Evolutionary conservation across 345 rosid genomes (phyloP), one percentile per base, ranked within the genome.

Genomic region (Salix dunnii): DNA sequence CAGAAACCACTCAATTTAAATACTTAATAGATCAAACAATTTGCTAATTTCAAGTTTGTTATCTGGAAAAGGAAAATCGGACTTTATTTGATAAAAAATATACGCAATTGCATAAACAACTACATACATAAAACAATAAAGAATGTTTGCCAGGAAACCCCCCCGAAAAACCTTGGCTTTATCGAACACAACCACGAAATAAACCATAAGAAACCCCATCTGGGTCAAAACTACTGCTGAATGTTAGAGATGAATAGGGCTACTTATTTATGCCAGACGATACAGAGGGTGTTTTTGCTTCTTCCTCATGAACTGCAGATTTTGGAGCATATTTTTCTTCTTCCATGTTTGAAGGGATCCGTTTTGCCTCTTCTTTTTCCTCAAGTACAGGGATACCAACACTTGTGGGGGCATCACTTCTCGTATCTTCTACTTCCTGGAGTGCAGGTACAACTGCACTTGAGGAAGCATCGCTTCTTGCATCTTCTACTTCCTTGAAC

Each of bases 201-300:
- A 33, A 74, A 23, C 30, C 10, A 23, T 1, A 10, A 7, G 67
- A 74, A 66, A 60, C 11, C 31, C 48, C 68, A 66, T 74, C 74
- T 28, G 51, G 61, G 76, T 76, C 74, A 75, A 70, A 70, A 55
- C 35, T 14, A 62, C 42, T 21, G 35, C 14, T 16, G 23, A 20
- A 14, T 21, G 43, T 36, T 62, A 28, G 27, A 69, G 36, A 69
- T 48, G 7, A 35, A 33, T 6, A 38, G 66, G 20, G 28, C 30
- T 28, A 61, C 78, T 42, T 70, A 71, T 42, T 72, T 68, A 79
- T 43, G 77, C 75, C 28, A 14, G 84, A 69, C 40, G 74, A 64
- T 65, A 25, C 11, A 20, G 80, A 28, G 36, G 82, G 71, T 72
- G 73, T 67, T 70, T 72, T 79, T 68, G 78, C 88, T 69, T 53